Percentiles rank a stretch among this genome's conserved stretches.
These are phyloP conservation scores for Penstemon barbatus DNA, from an alignment of 257 asterid species.

Conservation along the genomic window DNA sequence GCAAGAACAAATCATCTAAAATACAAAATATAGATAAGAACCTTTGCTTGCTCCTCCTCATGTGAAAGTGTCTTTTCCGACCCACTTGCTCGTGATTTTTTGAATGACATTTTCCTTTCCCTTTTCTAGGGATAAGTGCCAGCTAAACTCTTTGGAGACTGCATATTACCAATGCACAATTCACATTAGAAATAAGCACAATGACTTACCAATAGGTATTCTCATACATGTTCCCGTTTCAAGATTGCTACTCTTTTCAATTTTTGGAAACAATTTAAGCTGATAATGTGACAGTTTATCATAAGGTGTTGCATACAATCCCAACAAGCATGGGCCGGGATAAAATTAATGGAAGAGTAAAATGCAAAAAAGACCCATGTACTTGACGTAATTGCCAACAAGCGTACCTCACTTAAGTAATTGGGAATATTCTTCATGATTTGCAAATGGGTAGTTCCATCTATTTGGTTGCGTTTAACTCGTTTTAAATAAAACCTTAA, in stretches of 20 bases:
- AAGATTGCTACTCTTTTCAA: too few species aligned
- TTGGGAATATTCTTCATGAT: too few species aligned
- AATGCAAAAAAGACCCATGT: too few species aligned
- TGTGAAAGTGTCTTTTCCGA: slow-evolving; percentile 28
- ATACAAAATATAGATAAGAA: not conserved
- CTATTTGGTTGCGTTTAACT: too few species aligned
- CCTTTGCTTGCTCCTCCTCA: slow-evolving; percentile 52
- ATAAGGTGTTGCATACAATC: not conserved
- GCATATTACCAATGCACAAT: not conserved
- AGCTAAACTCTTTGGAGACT: slow-evolving; percentile 17
- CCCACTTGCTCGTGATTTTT: slow-evolving; percentile 18
- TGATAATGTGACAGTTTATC: not conserved
- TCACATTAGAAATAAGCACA: slow-evolving; percentile 3
- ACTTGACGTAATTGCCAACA: too few species aligned
- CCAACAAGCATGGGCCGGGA: too few species aligned
- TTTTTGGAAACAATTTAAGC: too few species aligned
- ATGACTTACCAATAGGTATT: not conserved
- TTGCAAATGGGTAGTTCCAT: too few species aligned
- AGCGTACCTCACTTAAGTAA: too few species aligned
- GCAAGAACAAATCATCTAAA: not conserved
- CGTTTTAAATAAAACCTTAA: too few species aligned
- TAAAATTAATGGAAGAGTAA: not conserved
- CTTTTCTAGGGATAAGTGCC: slow-evolving; percentile 16
- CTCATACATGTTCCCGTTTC: too few species aligned
- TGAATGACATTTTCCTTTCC: slow-evolving; percentile 40